Evolutionary conservation across 2,329 filamentous ascomycete genomes (phyloP), one percentile per base, ranked within the genome.

Genomic region (Monilinia aucupariae): DNA sequence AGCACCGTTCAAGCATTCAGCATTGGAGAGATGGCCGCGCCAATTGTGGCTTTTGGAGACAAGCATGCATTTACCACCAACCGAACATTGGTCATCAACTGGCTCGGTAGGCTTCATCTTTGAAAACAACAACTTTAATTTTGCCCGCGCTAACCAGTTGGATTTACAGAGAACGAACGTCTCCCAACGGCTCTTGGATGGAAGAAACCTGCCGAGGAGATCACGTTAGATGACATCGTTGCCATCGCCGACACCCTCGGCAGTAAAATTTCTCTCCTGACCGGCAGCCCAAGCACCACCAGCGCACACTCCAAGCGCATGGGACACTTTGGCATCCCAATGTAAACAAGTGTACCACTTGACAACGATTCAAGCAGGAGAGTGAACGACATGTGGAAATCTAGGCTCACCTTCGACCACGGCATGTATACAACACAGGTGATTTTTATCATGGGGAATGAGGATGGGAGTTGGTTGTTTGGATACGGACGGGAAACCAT

Each of bases 41-140:
- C 59, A 2, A 9, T 54, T 4, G n/a, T 61, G 10, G 59, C 37
- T 37, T 61, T 61, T 9, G 49, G 59, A 3, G 59, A 61, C 30
- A 61, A 54, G 27, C 4, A 13, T 13, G 48, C 25, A 4, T 27
- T 41, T 7, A 61, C 37, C 7, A 48, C 48, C 3, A 60, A 54
- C 4, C 34, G 48, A 7, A 52, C 48, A 17, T 43, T 45, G 9
- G 48, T 60, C 2, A 34, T 34, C 48, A 52, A 27, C n/a, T 60
- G 34, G 34, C 41, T 60, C 17, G 58, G 58, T 60, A 12, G 6
- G 58, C 45, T 32, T 37, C 4, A 22, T 30, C n/a, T 32, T 32
- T 22, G 1, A 39, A 25, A 4, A n/a, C n/a, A n/a, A n/a, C 2
- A 10, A 6, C 7, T 0, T 34, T 34, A 20, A 3, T 2, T 1